phyloP scores from a whole-genome alignment of 2,329 filamentous ascomycete species.

The Venturiaceae sp. region DNA sequence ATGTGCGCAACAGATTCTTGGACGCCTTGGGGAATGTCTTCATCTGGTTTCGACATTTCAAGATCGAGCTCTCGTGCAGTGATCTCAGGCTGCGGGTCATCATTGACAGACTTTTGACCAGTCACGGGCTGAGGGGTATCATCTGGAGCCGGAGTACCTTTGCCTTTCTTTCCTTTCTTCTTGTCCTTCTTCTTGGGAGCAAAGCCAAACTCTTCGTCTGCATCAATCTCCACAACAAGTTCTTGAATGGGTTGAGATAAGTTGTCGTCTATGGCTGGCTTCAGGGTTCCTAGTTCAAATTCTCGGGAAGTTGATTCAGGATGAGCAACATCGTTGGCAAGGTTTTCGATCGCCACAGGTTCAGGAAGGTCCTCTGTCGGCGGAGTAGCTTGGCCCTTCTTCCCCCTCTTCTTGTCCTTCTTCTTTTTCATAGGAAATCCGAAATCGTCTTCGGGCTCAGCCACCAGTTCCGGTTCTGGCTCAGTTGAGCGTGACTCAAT shows the following conservation, averaged over 20 bases:
- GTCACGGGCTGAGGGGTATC: neutral
- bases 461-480: neutral
- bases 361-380: neutral
- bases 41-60: neutral
- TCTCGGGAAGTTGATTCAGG: neutral
- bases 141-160: neutral
- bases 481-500: neutral
- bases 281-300: neutral
- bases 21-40: neutral
- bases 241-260: neutral
- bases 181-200: conserved; percentile 1
- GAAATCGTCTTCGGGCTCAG: neutral
- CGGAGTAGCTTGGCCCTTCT: conserved; percentile 1
- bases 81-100: neutral
- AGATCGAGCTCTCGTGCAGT: neutral
- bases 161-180: conserved; percentile 2
- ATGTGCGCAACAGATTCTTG: neutral
- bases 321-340: neutral
- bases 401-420: conserved; percentile 2
- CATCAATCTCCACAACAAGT: neutral
- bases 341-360: neutral
- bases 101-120: neutral
- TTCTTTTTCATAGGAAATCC: neutral
- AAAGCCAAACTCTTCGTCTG: conserved; percentile 1
- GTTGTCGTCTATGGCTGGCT: neutral